Evolutionary conservation across 129 eudicot genomes (phyloP), one percentile per base, ranked within the genome.

Genomic region (Saposhnikovia divaricata): DNA sequence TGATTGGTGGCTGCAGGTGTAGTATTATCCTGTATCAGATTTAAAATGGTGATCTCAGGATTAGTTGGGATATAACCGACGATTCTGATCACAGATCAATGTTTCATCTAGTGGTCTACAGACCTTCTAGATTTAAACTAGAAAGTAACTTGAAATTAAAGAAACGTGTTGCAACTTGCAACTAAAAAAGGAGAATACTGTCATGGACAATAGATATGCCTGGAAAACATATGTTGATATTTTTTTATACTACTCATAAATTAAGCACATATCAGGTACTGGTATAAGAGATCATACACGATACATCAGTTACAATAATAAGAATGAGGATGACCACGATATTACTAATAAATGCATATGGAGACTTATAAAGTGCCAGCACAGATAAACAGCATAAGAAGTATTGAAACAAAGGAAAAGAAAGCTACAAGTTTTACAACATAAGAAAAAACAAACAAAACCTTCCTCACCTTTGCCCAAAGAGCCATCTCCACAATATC

Each of bases 401-500:
- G 74, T 40, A 42, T 31, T 4, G 5, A 68, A 10, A 34, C 16
- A n/a, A 2, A 43, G 51, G 38, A 6, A 19, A 66, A 28, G 39
- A 44, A 16, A 37, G 48, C 21, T 72, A 75, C 44, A 79, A 45
- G 47, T 9, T 76, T 31, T 42, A 63, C 73, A 31, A 66, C 39
- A 73, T 27, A 65, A 46, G 25, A 31, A 81, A 68, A 48, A 44
- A 74, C 55, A 75, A 80, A 66, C 34, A 55, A 38, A 79, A 72
- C 72, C 31, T 34, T 45, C 12, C 6, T 69, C 43, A 93, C 98
- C 98, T 93, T 93, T 1, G 98, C 98, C 99, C 99, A 96, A 84
- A 96, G 97, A 82, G 99, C 99, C 99, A 96, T 92, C 90, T 96
- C 99, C 76, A 96, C 99, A 39, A 96, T 95, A 80, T 96, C 99